phyloP scores from a whole-genome alignment of 2,329 filamentous ascomycete genomes.

The Talaromyces pinophilus region DNA sequence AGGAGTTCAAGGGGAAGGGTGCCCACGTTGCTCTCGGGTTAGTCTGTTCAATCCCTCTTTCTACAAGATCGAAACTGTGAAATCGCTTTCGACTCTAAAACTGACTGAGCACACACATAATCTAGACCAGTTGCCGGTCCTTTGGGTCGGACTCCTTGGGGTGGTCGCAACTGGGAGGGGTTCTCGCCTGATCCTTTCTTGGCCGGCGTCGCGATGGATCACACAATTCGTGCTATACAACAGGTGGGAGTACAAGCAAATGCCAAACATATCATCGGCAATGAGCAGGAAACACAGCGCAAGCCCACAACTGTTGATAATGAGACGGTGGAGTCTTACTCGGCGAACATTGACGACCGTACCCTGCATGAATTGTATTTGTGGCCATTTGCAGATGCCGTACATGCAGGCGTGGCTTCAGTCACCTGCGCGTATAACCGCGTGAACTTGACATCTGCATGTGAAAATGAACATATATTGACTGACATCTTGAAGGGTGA shows the following conservation, averaged over 20 bases:
- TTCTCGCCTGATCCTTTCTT: slow-evolving; percentile 41
- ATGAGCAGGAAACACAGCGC: slow-evolving; percentile 56
- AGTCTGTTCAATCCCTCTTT: slow-evolving; percentile 26
- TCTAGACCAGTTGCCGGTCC: slow-evolving; percentile 27
- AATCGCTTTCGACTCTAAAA: neutral
- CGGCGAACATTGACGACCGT: too few relatives aligned
- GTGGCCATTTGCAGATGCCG: slow-evolving; percentile 65
- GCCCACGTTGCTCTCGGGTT: slow-evolving; percentile 46
- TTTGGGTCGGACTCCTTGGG: slow-evolving; percentile 44
- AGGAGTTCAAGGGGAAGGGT: slow-evolving; percentile 59
- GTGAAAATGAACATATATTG: slow-evolving; percentile 74
- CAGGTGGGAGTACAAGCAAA: slow-evolving; percentile 36
- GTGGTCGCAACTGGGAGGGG: slow-evolving; percentile 50
- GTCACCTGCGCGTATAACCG: slow-evolving; percentile 65
- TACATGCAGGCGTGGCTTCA: slow-evolving; percentile 58
- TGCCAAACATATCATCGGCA: slow-evolving; percentile 59
- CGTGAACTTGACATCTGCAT: slow-evolving; percentile 76
- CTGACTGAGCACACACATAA: neutral
- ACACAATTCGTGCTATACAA: slow-evolving; percentile 47
- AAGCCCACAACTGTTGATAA: slow-evolving; percentile 66
- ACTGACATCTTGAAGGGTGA: slow-evolving; percentile 78
- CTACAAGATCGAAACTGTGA: slow-evolving; percentile 29
- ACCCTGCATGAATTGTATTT: slow-evolving; percentile 61
- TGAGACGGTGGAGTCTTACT: slow-evolving; percentile 50
- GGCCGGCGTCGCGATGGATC: slow-evolving; percentile 41